Evolutionary conservation across 352 stramenopile species (phyloP), one percentile per base, ranked within the genome.

Genomic region (Phytophthora macrochlamydospora): DNA sequence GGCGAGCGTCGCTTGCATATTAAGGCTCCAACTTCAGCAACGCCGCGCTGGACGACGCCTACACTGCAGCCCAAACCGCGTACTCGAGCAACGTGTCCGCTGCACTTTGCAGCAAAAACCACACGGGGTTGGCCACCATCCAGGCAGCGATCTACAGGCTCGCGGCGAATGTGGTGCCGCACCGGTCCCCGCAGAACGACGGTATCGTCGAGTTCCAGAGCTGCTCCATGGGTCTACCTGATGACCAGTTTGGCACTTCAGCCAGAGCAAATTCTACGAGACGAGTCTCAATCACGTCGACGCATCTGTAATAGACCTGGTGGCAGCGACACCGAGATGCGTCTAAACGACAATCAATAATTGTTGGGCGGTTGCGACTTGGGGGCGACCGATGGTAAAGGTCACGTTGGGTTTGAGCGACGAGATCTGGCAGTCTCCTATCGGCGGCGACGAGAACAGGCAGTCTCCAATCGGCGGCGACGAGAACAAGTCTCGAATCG

Each of bases 211-310:
- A 87, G 53, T 88, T 71, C 51, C 31, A 58, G 28, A 89, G 79
- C 50, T 91, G 82, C 51, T 32, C 65, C 1, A 73, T 63, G 13
- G 78, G 77, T 0, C 54, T 87, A 0, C 50, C 66, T 3, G 38
- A 53, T 1, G 53, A 70, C 14, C 66, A 54, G n/a, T 89, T 85
- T 29, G 56, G 59, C 37, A 69, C 53, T 30, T 56, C 57, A 9
- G 88, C 83, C 63, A 56, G 7, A 83, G 65, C 55, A 30, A 33
- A 14, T 75, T 71, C 61, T 92, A 92, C 54, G 54, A 71, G 43
- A 67, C 77, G 9, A 65, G 68, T 45, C 65, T 92, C 7, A 92
- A 90, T 57, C 81, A 92, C 59, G 58, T 76, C 7, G 83, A 92
- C 44, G 82, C 64, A 8, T 67, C 77, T 24, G 18, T 24, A 24